These are phyloP conservation scores for Crucibulum laeve DNA, from an alignment of 768 basidiomycete genomes.

Conservation along the genomic window DNA sequence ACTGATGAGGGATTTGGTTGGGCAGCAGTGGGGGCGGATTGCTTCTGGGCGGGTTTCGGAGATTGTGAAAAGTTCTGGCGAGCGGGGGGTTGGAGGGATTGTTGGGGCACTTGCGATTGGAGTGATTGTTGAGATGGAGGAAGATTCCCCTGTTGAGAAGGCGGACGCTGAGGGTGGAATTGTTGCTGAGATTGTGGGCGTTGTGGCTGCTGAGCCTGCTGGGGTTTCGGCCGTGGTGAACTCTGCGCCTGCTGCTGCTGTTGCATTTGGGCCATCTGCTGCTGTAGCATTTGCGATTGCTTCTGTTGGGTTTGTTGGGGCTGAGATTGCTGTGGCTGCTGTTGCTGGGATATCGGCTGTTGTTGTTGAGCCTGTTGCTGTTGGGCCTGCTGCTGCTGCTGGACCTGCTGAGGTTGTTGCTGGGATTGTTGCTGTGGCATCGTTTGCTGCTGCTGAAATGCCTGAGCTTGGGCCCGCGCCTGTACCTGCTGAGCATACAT, in stretches of 20 bases:
- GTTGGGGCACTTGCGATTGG: too few relatives aligned
- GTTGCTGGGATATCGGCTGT: conserved; percentile 10
- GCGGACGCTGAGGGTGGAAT: conserved; percentile 12
- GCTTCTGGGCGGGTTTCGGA: background rate
- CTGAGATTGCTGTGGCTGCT: conserved; percentile 9
- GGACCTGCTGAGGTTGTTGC: conserved; percentile 3
- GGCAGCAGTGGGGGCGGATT: background rate
- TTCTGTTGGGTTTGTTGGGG: conserved; percentile 7
- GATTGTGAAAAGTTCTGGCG: background rate
- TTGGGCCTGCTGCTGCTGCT: conserved; percentile 10
- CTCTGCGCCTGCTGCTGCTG: too few relatives aligned
- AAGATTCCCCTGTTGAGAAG: too few relatives aligned
- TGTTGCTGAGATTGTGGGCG: conserved; percentile 14
- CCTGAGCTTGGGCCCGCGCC: conserved; percentile 6
- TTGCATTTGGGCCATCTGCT: too few relatives aligned
- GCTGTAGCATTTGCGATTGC: conserved; percentile 5
- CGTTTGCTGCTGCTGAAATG: conserved; percentile 10
- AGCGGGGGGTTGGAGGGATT: conserved; percentile 9
- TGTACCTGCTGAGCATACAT: background rate
- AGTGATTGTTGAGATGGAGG: too few relatives aligned
- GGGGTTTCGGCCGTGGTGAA: background rate
- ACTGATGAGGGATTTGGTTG: background rate
- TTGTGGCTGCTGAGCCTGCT: conserved; percentile 6
- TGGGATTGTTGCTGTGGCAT: conserved; percentile 9
- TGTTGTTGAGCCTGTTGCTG: conserved; percentile 9